Conservation (phyloP, 257 asterid species). For the Solanum sejunctum region DNA sequence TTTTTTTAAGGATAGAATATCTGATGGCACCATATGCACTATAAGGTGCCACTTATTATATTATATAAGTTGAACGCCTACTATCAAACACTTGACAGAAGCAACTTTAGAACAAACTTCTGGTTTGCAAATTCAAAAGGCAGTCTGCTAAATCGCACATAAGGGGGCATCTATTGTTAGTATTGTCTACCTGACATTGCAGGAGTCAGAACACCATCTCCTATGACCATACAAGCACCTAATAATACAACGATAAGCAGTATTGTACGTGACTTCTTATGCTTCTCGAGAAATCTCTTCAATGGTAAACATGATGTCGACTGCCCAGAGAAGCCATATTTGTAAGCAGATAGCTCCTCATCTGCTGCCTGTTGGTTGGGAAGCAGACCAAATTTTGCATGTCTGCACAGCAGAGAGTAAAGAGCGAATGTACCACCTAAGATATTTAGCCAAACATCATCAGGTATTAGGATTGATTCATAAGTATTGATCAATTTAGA, state of each 20-base stretch:
- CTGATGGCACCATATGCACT: not conserved
- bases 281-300: constrained; percentile 78
- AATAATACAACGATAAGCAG: constrained; percentile 68
- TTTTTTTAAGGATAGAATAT: not conserved
- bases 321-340: constrained; percentile 56
- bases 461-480: not conserved
- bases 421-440: constrained; percentile 98
- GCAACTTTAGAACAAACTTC: not conserved
- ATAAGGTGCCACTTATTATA: not conserved
- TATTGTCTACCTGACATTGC: constrained; percentile 48
- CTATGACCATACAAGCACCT: constrained; percentile 53
- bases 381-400: constrained; percentile 89
- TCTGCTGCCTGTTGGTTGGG: constrained; percentile 99
- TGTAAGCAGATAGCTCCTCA: constrained; percentile 83
- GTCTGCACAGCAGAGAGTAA: constrained; percentile 85
- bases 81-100: not conserved
- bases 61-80: not conserved
- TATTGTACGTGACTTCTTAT: constrained; percentile 50
- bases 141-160: not conserved
- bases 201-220: constrained; percentile 55
- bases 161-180: not conserved
- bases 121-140: not conserved
- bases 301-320: constrained; percentile 38
- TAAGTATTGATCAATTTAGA: not conserved
- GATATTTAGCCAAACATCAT: constrained; percentile 16